Evolutionary conservation across 345 rosid genomes (phyloP).

Genomic region (Hibiscus tridactylites): DNA sequence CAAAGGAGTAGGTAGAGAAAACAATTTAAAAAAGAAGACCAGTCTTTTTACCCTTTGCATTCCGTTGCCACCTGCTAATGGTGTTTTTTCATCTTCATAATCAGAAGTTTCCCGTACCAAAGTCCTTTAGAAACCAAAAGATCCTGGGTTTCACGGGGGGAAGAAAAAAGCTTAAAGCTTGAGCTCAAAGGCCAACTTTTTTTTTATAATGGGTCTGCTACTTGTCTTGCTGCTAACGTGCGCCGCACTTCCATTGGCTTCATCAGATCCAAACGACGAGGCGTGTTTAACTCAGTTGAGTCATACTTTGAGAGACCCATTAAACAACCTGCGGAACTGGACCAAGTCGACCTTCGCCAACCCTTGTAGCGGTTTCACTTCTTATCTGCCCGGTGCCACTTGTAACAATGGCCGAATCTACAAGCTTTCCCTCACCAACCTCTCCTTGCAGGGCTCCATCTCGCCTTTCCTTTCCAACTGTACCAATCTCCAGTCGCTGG

Average conservation of each 20-base stretch:
- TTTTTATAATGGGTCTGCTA: constrained; percentile 14
- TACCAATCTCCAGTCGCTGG: constrained; percentile 84
- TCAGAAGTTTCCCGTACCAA: too few relatives aligned
- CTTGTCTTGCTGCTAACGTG: constrained; percentile 25
- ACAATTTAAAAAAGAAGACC: not conserved
- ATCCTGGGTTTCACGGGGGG: too few relatives aligned
- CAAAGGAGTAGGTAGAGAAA: too few relatives aligned
- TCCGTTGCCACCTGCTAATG: not conserved
- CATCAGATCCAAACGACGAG: constrained; percentile 60
- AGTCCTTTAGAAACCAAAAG: too few relatives aligned
- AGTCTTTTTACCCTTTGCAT: not conserved
- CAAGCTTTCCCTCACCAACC: constrained; percentile 67
- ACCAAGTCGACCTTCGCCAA: constrained; percentile 46
- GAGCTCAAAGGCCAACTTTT: not conserved
- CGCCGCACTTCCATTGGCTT: constrained; percentile 20
- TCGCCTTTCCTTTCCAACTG: constrained; percentile 79
- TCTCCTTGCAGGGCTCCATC: constrained; percentile 69
- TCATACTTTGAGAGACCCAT: constrained; percentile 59
- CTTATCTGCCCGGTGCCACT: constrained; percentile 61
- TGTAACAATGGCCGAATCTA: constrained; percentile 93
- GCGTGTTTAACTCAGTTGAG: constrained; percentile 48
- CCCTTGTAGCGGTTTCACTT: constrained; percentile 71
- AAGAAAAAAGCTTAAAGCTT: not conserved
- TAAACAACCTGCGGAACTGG: constrained; percentile 73
- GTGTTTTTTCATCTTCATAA: not conserved